phyloP scores from a whole-genome alignment of 441 rosid genomes.

The Pelargonium myrrhifolium region DNA sequence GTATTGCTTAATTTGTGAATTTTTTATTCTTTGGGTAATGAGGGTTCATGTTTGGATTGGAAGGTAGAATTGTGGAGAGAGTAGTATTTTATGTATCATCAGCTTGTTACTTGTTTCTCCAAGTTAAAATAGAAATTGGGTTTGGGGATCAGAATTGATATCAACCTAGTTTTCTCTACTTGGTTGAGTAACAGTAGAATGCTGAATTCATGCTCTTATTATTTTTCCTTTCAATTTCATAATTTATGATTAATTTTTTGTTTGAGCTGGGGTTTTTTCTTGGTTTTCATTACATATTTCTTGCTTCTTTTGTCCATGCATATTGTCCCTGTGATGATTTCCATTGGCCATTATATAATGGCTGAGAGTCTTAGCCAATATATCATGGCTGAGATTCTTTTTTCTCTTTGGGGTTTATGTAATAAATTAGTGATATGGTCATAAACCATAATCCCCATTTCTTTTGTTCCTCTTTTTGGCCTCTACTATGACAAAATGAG shows the following conservation, averaged over 20 bases:
- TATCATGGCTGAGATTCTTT: too few relatives aligned
- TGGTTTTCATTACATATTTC: not conserved
- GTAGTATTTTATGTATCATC: not conserved
- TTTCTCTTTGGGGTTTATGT: too few relatives aligned
- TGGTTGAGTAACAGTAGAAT: too few relatives aligned
- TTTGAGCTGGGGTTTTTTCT: not conserved
- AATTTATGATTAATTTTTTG: not conserved
- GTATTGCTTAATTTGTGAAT: slow-evolving; percentile 19
- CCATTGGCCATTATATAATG: too few relatives aligned
- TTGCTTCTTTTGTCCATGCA: not conserved
- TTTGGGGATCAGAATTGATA: not conserved
- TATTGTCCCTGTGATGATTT: not conserved
- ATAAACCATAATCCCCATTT: not conserved
- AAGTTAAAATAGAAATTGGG: not conserved
- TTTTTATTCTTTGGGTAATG: slow-evolving; percentile 6
- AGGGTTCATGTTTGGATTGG: slow-evolving; percentile 13
- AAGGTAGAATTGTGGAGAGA: not conserved
- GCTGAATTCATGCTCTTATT: not conserved
- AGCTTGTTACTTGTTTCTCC: too few relatives aligned
- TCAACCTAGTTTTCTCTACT: not conserved
- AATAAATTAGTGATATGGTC: not conserved
- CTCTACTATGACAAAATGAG: not conserved
- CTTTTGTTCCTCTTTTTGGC: too few relatives aligned
- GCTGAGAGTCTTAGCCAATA: too few relatives aligned
- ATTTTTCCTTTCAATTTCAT: not conserved